Evolutionary conservation across 345 rosid species (phyloP).

Genomic region (Eucalyptus sp.): DNA sequence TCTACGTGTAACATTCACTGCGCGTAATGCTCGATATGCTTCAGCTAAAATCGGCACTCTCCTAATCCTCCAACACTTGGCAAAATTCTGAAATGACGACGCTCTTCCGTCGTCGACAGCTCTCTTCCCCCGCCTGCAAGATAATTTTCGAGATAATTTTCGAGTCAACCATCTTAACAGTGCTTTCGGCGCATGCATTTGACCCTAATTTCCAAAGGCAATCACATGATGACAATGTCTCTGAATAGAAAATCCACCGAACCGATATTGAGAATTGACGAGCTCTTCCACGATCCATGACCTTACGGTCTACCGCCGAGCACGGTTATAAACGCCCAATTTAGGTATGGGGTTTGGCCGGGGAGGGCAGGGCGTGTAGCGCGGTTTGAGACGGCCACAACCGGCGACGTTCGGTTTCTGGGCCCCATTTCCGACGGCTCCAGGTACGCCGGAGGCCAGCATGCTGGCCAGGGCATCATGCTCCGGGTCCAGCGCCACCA

Average conservation of each 20-base stretch:
- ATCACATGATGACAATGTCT: not conserved
- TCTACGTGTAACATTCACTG: too few species aligned
- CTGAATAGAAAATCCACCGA: too few species aligned
- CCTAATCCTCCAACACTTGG: not conserved
- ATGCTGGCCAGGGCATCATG: not conserved
- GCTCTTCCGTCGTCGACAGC: not conserved
- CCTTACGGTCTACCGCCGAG: too few species aligned
- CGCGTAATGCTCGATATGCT: not conserved
- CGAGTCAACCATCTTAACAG: not conserved
- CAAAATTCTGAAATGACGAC: not conserved
- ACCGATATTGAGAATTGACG: too few species aligned
- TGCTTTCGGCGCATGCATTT: not conserved
- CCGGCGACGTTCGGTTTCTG: rapidly evolving
- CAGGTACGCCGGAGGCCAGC: rapidly evolving
- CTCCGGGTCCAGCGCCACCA: not conserved
- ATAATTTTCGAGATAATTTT: not conserved
- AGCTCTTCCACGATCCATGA: too few species aligned
- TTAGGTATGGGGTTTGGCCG: too few species aligned
- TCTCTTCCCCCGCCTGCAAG: too few species aligned
- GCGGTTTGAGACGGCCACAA: too few species aligned
- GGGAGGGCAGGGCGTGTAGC: too few species aligned
- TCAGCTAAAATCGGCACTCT: not conserved
- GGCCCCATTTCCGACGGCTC: rapidly evolving
- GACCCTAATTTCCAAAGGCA: not conserved
- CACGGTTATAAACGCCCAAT: rapidly evolving